A percentile compares a stretch with the other conserved stretches of the same genome.
Evolutionary conservation across 1,139 yeast species (phyloP).

Genomic region (Suhomyces chickasaworum): DNA sequence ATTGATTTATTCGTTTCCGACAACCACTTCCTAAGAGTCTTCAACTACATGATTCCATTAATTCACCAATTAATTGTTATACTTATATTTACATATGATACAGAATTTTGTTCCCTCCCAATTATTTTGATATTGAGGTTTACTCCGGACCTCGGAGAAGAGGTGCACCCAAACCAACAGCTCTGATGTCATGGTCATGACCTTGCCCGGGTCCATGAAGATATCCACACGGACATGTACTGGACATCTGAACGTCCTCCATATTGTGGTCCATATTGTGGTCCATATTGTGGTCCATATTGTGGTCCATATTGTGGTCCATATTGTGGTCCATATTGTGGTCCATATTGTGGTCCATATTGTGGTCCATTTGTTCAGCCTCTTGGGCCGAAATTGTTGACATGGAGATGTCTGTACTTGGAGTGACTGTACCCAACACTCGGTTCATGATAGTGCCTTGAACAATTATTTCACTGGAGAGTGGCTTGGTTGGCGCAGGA

Average conservation of each 20-base stretch:
- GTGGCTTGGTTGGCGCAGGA: slow-evolving; percentile 11
- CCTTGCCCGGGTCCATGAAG: slow-evolving; percentile 42
- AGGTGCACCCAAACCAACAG: slow-evolving; percentile 33
- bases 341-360: no score
- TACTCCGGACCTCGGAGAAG: slow-evolving; percentile 40
- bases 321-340: no score
- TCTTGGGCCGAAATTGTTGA: not conserved
- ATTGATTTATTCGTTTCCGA: no score
- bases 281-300: no score
- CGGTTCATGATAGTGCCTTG: slow-evolving; percentile 15
- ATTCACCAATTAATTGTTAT: not conserved
- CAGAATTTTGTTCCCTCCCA: not conserved
- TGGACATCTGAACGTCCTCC: slow-evolving; percentile 2
- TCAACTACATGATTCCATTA: not conserved
- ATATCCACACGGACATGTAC: slow-evolving; percentile 37
- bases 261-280: slow-evolving; percentile 1
- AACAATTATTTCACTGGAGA: slow-evolving; percentile 1
- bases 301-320: no score
- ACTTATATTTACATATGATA: slow-evolving; percentile 3
- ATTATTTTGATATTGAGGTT: not conserved
- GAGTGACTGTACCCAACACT: slow-evolving; percentile 16
- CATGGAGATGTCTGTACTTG: slow-evolving; percentile 6
- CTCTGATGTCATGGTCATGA: slow-evolving; percentile 30
- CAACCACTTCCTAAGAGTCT: no score
- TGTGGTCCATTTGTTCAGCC: not conserved